Evolutionary conservation across 768 basidiomycete species (phyloP).

Genomic region (Kwoniella sp.): DNA sequence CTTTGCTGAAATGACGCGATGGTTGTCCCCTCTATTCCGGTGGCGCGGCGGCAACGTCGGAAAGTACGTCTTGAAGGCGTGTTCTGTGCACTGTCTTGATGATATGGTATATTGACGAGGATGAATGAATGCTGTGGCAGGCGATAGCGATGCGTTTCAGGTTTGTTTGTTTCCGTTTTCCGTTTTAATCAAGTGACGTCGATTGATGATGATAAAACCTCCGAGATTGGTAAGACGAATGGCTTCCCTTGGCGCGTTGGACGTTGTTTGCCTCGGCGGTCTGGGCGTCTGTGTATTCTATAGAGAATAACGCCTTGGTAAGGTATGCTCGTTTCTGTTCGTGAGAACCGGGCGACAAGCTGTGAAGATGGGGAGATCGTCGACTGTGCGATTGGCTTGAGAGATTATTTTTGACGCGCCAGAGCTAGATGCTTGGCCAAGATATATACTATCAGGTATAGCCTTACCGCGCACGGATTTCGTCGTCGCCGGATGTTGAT

Average conservation of each 20-base stretch:
- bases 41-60: not conserved
- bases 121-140: no score
- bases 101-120: no score
- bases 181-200: not conserved
- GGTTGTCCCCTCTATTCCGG: not conserved
- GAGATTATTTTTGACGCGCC: no score
- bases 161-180: not conserved
- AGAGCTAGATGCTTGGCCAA: no score
- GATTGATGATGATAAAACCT: not conserved
- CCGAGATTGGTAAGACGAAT: not conserved
- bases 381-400: not conserved
- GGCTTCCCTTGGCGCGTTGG: not conserved
- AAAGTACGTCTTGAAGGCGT: not conserved
- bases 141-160: not conserved
- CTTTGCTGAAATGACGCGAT: not conserved
- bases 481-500: not conserved
- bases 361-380: not conserved
- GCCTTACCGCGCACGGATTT: no score
- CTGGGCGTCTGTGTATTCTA: constrained; percentile 1
- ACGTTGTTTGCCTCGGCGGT: not conserved
- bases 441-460: no score
- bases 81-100: no score
- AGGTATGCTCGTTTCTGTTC: not conserved
- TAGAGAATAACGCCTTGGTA: no score
- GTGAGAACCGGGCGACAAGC: not conserved